These are phyloP conservation scores for Dactylellina leptospora DNA, from an alignment of 2,329 filamentous ascomycete genomes.

Conservation along the genomic window DNA sequence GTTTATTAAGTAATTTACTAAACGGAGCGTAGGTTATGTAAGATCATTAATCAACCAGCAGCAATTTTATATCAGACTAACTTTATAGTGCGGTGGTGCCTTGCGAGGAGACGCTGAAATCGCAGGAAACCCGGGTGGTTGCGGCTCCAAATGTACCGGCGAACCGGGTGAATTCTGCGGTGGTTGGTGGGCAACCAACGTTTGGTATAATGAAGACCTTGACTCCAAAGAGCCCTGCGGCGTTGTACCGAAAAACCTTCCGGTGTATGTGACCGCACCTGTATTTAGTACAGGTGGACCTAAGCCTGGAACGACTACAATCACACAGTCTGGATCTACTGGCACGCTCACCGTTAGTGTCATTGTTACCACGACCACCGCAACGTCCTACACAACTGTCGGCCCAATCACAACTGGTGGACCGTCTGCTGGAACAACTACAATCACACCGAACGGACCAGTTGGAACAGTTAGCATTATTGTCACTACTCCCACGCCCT, in stretches of 20 bases:
- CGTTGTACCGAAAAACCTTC: background rate
- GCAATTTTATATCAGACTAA: background rate
- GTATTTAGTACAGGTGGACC: no score
- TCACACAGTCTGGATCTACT: no score
- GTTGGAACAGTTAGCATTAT: no score
- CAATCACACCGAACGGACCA: no score
- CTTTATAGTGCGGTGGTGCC: slow-evolving; percentile 14
- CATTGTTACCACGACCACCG: background rate
- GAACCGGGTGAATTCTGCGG: background rate
- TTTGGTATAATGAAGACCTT: slow-evolving; percentile 11
- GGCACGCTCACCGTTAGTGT: no score
- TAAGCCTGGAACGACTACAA: no score
- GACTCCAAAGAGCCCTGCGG: slow-evolving; percentile 13
- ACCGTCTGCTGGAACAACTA: no score
- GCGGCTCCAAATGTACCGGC: background rate
- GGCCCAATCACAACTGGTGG: background rate
- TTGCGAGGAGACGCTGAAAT: background rate
- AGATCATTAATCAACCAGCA: background rate
- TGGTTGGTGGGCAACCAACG: background rate
- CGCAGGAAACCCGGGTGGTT: background rate
- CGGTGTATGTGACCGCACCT: no score
- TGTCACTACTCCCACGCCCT: no score
- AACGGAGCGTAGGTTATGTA: background rate
- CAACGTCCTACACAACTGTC: background rate
- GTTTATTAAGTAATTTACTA: background rate